phyloP scores from a whole-genome alignment of 208 protist genomes.

The Leishmania martiniquensis region DNA sequence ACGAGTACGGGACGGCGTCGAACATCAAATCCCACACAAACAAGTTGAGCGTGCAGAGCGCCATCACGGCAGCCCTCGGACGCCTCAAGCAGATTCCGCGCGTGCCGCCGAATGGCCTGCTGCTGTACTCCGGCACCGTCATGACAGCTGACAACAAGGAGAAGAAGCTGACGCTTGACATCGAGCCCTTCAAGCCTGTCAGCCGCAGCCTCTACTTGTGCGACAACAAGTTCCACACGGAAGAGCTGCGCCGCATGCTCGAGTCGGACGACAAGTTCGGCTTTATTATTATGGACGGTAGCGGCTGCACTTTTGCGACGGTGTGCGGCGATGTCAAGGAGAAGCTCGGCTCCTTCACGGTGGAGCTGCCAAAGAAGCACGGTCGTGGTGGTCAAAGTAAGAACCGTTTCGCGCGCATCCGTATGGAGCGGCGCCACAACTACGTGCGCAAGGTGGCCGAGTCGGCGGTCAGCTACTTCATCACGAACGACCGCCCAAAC shows the following conservation, averaged over 20 bases:
- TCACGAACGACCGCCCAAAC: conserved; percentile 98
- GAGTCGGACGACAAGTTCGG: conserved; percentile 99
- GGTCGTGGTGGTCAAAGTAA: conserved; percentile 99
- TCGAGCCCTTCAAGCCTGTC: conserved; percentile 99
- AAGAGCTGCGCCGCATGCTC: conserved; percentile 98
- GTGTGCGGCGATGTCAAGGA: conserved; percentile 98
- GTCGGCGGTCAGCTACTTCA: conserved; percentile 97
- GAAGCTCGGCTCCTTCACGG: conserved; percentile 98
- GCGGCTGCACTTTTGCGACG: conserved; percentile 97
- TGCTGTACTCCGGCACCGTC: conserved; percentile 99
- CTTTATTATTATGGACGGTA: conserved; percentile 99
- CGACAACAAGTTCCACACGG: conserved; percentile 98
- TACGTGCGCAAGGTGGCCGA: conserved; percentile 99
- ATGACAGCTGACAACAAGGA: conserved; percentile 99
- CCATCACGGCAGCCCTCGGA: conserved; percentile 90
- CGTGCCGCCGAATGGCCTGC: conserved; percentile 97
- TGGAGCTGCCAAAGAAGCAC: conserved; percentile 99
- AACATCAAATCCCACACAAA: conserved; percentile 99
- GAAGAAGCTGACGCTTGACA: conserved; percentile 99
- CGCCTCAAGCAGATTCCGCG: conserved; percentile 94
- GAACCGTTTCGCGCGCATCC: conserved; percentile 99
- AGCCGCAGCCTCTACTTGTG: conserved; percentile 99
- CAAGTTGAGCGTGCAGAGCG: conserved; percentile 90
- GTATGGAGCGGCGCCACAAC: conserved; percentile 99
- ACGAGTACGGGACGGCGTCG: conserved; percentile 99